Percentiles rank a stretch among this genome's conserved stretches.
Evolutionary conservation across 1,284 basidiomycete species (phyloP).

Genomic region (Wallemia ichthyophaga): DNA sequence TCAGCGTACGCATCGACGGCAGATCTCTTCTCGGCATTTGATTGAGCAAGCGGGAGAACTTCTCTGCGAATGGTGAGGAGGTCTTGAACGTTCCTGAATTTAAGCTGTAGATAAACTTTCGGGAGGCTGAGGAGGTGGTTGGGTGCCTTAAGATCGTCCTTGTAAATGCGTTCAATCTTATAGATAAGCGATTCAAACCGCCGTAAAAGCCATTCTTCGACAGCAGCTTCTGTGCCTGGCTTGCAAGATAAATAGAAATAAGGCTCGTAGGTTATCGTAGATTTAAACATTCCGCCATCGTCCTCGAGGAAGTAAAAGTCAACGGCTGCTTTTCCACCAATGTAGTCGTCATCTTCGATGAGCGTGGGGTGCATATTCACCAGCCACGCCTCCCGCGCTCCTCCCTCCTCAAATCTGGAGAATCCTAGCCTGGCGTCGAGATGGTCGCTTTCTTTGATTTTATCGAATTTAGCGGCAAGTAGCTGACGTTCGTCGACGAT

Average conservation of each 20-base stretch:
- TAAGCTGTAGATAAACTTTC: conserved; percentile 59
- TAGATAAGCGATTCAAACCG: conserved; percentile 64
- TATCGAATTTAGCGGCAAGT: background rate
- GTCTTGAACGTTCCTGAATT: conserved; percentile 76
- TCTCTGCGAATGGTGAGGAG: conserved; percentile 65
- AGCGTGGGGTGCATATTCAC: conserved; percentile 96
- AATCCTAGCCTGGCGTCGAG: conserved; percentile 87
- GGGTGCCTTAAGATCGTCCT: conserved; percentile 80
- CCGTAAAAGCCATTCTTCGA: conserved; percentile 89
- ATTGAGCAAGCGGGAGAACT: conserved; percentile 56
- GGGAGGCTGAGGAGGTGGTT: conserved; percentile 86
- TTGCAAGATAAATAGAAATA: conserved; percentile 82
- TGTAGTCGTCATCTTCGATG: conserved; percentile 48
- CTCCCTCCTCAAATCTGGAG: conserved; percentile 38
- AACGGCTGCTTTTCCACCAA: conserved; percentile 57
- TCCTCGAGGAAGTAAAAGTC: conserved; percentile 97
- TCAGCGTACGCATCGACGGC: conserved; percentile 96
- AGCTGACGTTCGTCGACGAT: background rate
- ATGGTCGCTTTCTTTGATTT: conserved; percentile 26
- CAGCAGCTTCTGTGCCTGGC: conserved; percentile 57
- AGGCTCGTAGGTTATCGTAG: conserved; percentile 69
- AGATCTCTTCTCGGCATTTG: conserved; percentile 73
- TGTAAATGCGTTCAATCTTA: conserved; percentile 46
- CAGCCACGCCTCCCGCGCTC: conserved; percentile 57
- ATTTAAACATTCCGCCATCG: conserved; percentile 86